Evolutionary conservation across 2,329 filamentous ascomycete genomes (phyloP).

Genomic region (Aspergillus viridinutans): DNA sequence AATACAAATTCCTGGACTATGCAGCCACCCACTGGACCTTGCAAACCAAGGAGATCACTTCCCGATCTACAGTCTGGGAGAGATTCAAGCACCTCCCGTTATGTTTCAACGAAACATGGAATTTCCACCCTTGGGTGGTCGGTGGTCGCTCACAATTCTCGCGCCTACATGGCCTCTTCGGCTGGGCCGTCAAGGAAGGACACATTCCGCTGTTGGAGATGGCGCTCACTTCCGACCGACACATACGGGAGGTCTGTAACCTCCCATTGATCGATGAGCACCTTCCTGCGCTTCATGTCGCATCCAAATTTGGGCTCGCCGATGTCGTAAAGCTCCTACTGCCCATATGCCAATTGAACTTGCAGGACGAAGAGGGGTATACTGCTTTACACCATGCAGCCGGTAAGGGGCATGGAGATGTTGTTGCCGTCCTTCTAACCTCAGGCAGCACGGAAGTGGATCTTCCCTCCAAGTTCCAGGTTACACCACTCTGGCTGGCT

Average conservation of each 20-base stretch:
- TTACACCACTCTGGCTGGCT: not conserved
- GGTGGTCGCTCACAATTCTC: constrained; percentile 14
- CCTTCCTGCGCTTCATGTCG: constrained; percentile 18
- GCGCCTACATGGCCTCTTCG: constrained; percentile 16
- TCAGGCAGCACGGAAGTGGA: not conserved
- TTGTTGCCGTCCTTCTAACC: not conserved
- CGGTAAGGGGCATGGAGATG: not conserved
- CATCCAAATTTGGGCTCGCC: constrained; percentile 11
- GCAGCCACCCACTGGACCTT: constrained; percentile 12
- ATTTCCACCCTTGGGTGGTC: constrained; percentile 19
- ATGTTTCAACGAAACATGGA: constrained; percentile 18
- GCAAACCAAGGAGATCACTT: constrained; percentile 13
- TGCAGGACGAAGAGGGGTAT: not conserved
- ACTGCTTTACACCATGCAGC: constrained; percentile 6
- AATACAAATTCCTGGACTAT: constrained; percentile 17
- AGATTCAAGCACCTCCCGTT: constrained; percentile 12
- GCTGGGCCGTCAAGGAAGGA: constrained; percentile 18
- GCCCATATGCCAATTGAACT: not conserved
- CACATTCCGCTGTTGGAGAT: constrained; percentile 15
- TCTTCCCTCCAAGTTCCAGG: not conserved
- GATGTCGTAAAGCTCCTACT: not conserved
- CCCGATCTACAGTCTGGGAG: constrained; percentile 8
- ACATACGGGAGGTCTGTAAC: constrained; percentile 9
- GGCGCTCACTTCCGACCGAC: not conserved
- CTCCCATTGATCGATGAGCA: constrained; percentile 14